Evolutionary conservation across 2,329 filamentous ascomycete genomes (phyloP).

Genomic region (Stenocarpella maydis): DNA sequence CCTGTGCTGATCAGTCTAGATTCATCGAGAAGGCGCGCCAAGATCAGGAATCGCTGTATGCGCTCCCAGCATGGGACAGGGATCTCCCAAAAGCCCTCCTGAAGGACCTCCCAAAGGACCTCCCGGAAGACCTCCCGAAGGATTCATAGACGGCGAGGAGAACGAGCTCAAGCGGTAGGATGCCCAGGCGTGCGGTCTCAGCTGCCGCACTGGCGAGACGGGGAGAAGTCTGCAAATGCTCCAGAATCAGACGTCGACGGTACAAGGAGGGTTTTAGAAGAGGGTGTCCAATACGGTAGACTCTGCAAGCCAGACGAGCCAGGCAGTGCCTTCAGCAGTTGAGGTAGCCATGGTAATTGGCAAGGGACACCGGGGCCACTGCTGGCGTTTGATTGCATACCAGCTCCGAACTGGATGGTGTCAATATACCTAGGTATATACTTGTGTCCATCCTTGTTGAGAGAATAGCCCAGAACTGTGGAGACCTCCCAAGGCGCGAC

Average conservation of each 20-base stretch:
- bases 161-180: too few species aligned
- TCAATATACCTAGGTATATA: not conserved
- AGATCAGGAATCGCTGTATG: conserved; percentile 9
- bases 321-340: not conserved
- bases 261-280: not conserved
- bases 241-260: not conserved
- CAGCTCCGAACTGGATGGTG: not conserved
- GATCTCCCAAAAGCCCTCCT: not conserved
- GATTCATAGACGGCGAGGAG: not conserved
- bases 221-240: not conserved
- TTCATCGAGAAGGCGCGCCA: conserved; percentile 30
- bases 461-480: too few species aligned
- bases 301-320: not conserved
- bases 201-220: not conserved
- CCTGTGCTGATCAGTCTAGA: conserved; percentile 7
- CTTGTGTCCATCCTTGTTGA: too few species aligned
- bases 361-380: not conserved
- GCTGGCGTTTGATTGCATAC: not conserved
- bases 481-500: too few species aligned
- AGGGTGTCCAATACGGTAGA: not conserved
- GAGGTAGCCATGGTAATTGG: not conserved
- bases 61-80: conserved; percentile 5
- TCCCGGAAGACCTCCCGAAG: not conserved
- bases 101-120: not conserved
- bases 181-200: too few species aligned